These are phyloP conservation scores for Phytophthora pini DNA, from an alignment of 352 stramenopile species.

Conservation along the genomic window DNA sequence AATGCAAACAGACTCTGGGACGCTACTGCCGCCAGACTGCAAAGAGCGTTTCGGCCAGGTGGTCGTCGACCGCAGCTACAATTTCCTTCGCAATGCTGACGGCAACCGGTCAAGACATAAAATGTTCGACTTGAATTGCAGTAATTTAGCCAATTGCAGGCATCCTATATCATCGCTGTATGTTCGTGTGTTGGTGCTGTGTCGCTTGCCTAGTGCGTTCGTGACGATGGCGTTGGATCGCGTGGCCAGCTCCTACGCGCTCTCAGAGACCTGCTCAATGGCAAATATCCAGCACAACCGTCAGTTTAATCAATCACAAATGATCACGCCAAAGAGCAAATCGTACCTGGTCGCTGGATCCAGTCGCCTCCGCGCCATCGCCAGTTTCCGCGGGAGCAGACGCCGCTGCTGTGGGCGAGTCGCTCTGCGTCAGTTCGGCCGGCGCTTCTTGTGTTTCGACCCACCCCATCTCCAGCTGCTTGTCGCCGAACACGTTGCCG, in stretches of 20 bases:
- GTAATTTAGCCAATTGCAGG: slow-evolving; percentile 43
- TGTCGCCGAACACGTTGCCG: slow-evolving; percentile 63
- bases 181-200: slow-evolving; percentile 18
- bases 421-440: slow-evolving; percentile 41
- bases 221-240: slow-evolving; percentile 18
- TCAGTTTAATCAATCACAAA: slow-evolving; percentile 24
- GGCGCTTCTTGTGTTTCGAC: slow-evolving; percentile 69
- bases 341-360: slow-evolving; percentile 34
- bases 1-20: slow-evolving; percentile 12
- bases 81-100: slow-evolving; percentile 1
- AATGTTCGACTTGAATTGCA: slow-evolving; percentile 39
- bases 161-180: slow-evolving; percentile 40
- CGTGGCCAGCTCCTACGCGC: slow-evolving; percentile 25
- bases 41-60: slow-evolving; percentile 10
- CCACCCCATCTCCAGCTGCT: slow-evolving; percentile 68
- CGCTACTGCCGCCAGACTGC: slow-evolving; percentile 8
- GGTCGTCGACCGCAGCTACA: background rate
- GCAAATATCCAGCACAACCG: slow-evolving; percentile 23
- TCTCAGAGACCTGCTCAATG: slow-evolving; percentile 34
- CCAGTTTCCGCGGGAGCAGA: slow-evolving; percentile 14
- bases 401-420: slow-evolving; percentile 24
- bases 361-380: slow-evolving; percentile 1
- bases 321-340: slow-evolving; percentile 31
- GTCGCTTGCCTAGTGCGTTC: slow-evolving; percentile 4
- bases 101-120: slow-evolving; percentile 23